Evolutionary conservation across 352 stramenopile species (phyloP), one percentile per base, ranked within the genome.

Genomic region (Pythium plurisporium): DNA sequence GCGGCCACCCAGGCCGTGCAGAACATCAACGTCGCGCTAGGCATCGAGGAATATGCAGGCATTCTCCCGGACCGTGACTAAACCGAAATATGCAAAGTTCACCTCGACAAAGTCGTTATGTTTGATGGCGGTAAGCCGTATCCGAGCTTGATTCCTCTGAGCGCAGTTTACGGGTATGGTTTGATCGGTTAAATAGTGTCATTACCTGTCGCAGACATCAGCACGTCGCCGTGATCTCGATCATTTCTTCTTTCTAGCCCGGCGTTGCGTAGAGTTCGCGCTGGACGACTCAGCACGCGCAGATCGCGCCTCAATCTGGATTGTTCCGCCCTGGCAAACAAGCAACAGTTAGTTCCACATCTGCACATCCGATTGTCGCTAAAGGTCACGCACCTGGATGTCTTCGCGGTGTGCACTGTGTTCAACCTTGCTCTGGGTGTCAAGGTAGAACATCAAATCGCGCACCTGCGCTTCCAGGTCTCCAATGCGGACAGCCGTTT

Each of bases 11-110:
- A 98, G 72, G 89, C 89, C 29, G 70, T 97, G 58, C 92, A 98
- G 67, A 98, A 98, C 74, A 96, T 98, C 68, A 98, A 98, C 69
- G 62, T 98, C 27, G 87, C 94, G 31, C 74, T 97, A 47, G 91
- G 88, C 14, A 80, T 97, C 26, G 80, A 95, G 31, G 92, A 98
- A 57, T 89, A 84, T 69, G 72, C 76, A 7, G 82, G 82, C 29
- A 88, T 92, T 41, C 62, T 74, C 9, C 37, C 59, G 10, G 41
- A 23, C 38, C 46, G 51, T 40, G 53, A 42, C n/a, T 65, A 60
- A 59, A 29, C 2, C 5, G 9, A 41, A 50, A 49, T 22, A 20
- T 23, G 20, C 26, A n/a, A n/a, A n/a, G n/a, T n/a, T n/a, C n/a
- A n/a, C n/a, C n/a, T n/a, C n/a, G n/a, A n/a, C n/a, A n/a, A n/a